Evolutionary conservation across 208 protist genomes (phyloP), one percentile per base, ranked within the genome.

Genomic region (Herpetomonas muscarum): DNA sequence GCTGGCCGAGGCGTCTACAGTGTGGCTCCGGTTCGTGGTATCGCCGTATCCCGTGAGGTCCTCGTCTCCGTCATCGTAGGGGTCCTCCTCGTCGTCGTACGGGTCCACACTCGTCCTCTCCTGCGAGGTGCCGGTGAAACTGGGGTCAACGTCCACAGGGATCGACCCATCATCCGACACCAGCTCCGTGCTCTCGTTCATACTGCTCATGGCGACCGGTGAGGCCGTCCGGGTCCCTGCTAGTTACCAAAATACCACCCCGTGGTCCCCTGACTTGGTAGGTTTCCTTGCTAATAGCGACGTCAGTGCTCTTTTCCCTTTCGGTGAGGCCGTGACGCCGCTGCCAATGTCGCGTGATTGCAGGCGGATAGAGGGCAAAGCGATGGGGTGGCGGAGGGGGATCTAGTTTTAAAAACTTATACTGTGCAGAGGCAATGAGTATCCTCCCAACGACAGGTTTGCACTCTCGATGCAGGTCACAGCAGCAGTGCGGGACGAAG

Each of bases 81-180:
- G 3, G 29, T 50, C 55, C 48, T 53, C 48, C 29, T 47, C 42
- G n/a, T 47, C 55, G 28, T 49, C 36, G 42, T 60, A 49, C n/a
- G 21, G 19, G 42, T 60, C 55, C 7, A 26, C 28, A 25, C 17
- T 74, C 49, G 31, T 76, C 61, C 37, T 29, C 31, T 82, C 76
- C 28, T 78, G 70, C 24, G 68, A 65, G 19, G 63, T 65, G 71
- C 74, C 72, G 44, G 74, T 62, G 26, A 61, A 68, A 36, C 61
- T 64, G 36, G 59, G 65, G 26, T 61, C 67, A 22, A 65, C 68
- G 7, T 76, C 79, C 2, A 86, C 28, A 0, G 72, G 67, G 30
- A 81, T 81, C 25, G 79, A 86, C 62, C 79, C 74, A 48, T 86
- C 68, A 15, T 78, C 55, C 25, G 77, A 74, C 22, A 29, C 68